Percentiles rank a stretch among this genome's conserved stretches.
Conservation (phyloP, 2,329 filamentous ascomycete genomes). For the Magnaporthiopsis incrustans region DNA sequence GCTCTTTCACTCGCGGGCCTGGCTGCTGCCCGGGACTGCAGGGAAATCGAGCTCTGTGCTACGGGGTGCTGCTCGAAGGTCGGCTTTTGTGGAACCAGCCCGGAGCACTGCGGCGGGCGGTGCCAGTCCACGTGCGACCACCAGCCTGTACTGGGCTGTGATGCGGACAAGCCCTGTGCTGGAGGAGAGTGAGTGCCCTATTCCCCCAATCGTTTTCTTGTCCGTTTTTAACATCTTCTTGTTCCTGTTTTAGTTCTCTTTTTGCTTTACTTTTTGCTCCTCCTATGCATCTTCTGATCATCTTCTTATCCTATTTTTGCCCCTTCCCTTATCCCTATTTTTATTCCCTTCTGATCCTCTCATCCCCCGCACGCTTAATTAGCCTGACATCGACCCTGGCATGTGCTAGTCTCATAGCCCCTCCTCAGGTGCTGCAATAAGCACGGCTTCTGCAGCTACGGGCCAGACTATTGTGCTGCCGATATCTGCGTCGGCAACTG, state of each 20-base stretch:
- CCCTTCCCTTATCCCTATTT: no score
- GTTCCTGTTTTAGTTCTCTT: no score
- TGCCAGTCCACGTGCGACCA: neutral
- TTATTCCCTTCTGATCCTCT: no score
- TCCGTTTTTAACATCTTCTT: no score
- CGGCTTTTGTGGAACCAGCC: neutral
- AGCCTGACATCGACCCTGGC: no score
- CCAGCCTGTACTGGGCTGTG: neutral
- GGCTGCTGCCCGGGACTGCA: neutral
- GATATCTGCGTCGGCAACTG: conserved; percentile 18
- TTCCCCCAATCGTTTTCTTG: no score
- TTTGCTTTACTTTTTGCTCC: no score
- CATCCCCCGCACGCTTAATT: no score
- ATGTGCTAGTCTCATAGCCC: neutral
- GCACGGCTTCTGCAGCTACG: conserved; percentile 15
- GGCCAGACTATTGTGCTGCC: conserved; percentile 17
- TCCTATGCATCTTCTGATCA: no score
- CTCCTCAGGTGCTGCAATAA: neutral
- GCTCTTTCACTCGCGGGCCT: no score
- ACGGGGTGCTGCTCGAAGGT: neutral
- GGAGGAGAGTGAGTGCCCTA: neutral
- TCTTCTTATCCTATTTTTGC: no score
- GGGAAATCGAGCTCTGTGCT: neutral
- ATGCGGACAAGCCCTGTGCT: neutral
- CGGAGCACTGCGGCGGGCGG: neutral